phyloP scores from a whole-genome alignment of 768 basidiomycete genomes.

The Russula ochroleuca region DNA sequence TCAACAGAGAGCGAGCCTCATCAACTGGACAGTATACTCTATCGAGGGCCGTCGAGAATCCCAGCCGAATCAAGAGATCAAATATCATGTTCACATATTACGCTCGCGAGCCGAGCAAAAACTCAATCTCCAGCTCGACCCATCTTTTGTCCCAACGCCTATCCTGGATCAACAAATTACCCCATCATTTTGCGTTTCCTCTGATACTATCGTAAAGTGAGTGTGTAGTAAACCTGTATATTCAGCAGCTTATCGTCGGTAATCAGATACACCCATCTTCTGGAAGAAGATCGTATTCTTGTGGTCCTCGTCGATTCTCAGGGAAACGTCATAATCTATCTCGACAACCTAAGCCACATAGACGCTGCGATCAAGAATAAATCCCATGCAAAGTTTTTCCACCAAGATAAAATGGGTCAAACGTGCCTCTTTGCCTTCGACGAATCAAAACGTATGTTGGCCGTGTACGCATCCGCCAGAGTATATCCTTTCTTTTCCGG shows the following conservation, averaged over 20 bases:
- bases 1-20: not conserved
- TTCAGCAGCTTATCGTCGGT: not conserved
- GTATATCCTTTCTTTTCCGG: slow-evolving; percentile 29
- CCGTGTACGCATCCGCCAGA: slow-evolving; percentile 43
- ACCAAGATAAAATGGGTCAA: slow-evolving; percentile 46
- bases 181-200: slow-evolving; percentile 15
- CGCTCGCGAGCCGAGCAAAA: slow-evolving; percentile 12
- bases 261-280: slow-evolving; percentile 21
- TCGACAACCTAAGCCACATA: slow-evolving; percentile 14
- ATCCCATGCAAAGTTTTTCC: slow-evolving; percentile 30
- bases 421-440: slow-evolving; percentile 48
- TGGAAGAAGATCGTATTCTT: slow-evolving; percentile 22
- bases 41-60: slow-evolving; percentile 12
- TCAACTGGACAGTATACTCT: slow-evolving; percentile 3
- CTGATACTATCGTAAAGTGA: slow-evolving; percentile 10
- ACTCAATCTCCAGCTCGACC: slow-evolving; percentile 23
- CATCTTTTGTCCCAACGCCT: slow-evolving; percentile 21
- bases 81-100: slow-evolving; percentile 13
- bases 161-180: slow-evolving; percentile 1
- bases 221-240: not conserved
- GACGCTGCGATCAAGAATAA: slow-evolving; percentile 9
- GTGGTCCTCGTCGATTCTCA: slow-evolving; percentile 15
- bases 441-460: slow-evolving; percentile 49
- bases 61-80: slow-evolving; percentile 15
- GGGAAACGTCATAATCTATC: slow-evolving; percentile 19